These are phyloP conservation scores for Phytophthora sp. DNA, from an alignment of 352 stramenopile genomes.

Conservation along the genomic window DNA sequence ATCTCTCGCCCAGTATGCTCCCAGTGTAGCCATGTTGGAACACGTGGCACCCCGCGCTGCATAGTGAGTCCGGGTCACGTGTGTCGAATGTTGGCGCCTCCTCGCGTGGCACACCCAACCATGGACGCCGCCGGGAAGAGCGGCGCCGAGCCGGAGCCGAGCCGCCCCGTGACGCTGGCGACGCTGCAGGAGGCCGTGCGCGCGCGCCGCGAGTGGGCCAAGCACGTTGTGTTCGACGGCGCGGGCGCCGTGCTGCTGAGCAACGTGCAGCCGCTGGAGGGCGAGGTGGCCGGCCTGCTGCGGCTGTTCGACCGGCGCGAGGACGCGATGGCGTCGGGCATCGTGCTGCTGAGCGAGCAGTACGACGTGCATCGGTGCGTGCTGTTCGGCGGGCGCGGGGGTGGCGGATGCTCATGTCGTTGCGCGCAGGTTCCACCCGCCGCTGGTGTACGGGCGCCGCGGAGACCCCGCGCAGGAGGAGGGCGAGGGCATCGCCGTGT, in stretches of 20 bases:
- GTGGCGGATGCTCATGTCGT: constrained; percentile 15
- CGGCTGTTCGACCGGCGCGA: constrained; percentile 86
- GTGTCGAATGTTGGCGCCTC: too few relatives aligned
- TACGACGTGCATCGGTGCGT: constrained; percentile 84
- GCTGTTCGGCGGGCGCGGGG: constrained; percentile 85
- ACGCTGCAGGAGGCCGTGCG: constrained; percentile 60
- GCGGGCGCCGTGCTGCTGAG: constrained; percentile 54
- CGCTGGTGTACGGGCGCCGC: constrained; percentile 76
- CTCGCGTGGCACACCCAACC: too few relatives aligned
- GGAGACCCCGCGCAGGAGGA: constrained; percentile 70
- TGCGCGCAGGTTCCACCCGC: constrained; percentile 69
- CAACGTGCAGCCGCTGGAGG: constrained; percentile 68
- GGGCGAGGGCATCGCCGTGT: constrained; percentile 75
- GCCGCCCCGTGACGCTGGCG: constrained; percentile 42
- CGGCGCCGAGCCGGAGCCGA: too few relatives aligned
- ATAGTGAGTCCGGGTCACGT: too few relatives aligned
- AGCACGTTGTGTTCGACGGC: constrained; percentile 65
- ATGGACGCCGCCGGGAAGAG: too few relatives aligned
- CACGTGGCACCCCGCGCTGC: too few relatives aligned
- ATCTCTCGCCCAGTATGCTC: too few relatives aligned
- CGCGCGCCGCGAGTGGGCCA: constrained; percentile 72
- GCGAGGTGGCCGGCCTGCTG: constrained; percentile 53
- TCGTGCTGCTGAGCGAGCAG: constrained; percentile 77
- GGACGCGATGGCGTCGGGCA: constrained; percentile 71
- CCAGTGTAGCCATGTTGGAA: too few relatives aligned